Evolutionary conservation across 805 yeast species (phyloP), one percentile per base, ranked within the genome.

Genomic region (Jamesozyma piceae): DNA sequence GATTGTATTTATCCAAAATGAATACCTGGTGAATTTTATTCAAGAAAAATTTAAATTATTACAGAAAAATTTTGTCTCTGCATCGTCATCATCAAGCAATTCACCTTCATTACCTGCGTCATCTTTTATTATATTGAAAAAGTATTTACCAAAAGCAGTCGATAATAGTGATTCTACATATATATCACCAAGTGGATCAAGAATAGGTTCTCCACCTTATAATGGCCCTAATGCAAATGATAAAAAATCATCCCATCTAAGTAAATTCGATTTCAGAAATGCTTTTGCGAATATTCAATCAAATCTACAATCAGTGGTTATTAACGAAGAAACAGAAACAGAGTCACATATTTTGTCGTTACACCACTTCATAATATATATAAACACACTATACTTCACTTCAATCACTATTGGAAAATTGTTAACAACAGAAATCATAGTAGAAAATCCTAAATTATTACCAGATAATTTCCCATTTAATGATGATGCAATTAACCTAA

Each of bases 301-400:
- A 9, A 59, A 59, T 44, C 36, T 59, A 31, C 63, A 59, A 37
- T 54, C 63, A 20, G 64, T 56, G 4, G 60, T 58, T 4, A 53
- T 55, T 2, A 60, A 55, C 36, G 62, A 58, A 26, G 63, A 59
- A 19, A 46, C 44, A 9, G 51, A 51, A 3, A 58, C 52, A 36
- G 56, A 55, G 33, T 50, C 51, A 30, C 38, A 57, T 6, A 53
- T 61, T 5, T 39, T 62, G 3, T 71, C 75, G 44, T 59, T 84
- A 14, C 71, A 76, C 27, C 75, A 74, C 14, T 88, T 77, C 55
- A 64, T 87, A 33, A 65, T 84, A 1, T 75, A 81, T 45, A 65
- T 88, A 45, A 89, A 90, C 61, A 80, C 94, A 1, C 67, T 88
- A 4, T 77, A 81, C 10, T 64, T 80, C 35, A 78, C 83, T 20